Base-by-base conservation (phyloP, 371 early-diverging fungal genomes). In the Mucor irregularis region DNA sequence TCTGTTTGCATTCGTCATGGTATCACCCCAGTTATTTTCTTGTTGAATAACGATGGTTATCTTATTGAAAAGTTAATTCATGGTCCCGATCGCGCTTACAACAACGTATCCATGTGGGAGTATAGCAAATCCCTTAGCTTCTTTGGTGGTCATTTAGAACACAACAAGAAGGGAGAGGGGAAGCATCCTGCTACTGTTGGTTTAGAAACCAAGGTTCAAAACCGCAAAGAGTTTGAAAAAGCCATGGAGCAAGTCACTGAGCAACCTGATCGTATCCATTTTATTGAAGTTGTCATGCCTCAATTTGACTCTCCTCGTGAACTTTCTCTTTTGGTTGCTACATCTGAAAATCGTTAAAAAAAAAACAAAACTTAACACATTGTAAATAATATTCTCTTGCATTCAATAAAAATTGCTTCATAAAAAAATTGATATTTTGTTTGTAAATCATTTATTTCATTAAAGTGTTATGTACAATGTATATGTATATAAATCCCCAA, bases 31-130 rank as follows among this genome's bases (percentile, higher is more conserved):
- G 68, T 74, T 22, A 78, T 83, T 19, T 52, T 81, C 42, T 40
- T 83, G 24, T 30, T 83, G 30, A 81, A 79, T 54, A 83, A 83
- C 34, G 69, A 76, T 17, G 83, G 81, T 19, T 83, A 81, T 44
- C 56, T 74, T 2, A 80, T 81, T 49, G 83, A 82, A 42, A 68
- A 73, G 21, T 33, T 74, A 8, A 75, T 83, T 22, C 81, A 81
- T 56, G 83, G 77, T 16, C 55, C 60, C 7, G 25, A 72, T 2
- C 58, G 80, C 16, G 31, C 61, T 5, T 83, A 83, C 56, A 83
- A 81, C 53, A 64, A 73, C 48, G 69, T 69, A 28, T 71, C 68
- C 29, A 75, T 68, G 67, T 81, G 81, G 81, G 44, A 73, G 4
- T 81, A 80, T 49, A 44, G 55, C 39, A 64, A 76, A 21, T 56